Base-by-base conservation (phyloP, 108 stramenopile genomes). In the Pseudonitzschia multiseries region DNA sequence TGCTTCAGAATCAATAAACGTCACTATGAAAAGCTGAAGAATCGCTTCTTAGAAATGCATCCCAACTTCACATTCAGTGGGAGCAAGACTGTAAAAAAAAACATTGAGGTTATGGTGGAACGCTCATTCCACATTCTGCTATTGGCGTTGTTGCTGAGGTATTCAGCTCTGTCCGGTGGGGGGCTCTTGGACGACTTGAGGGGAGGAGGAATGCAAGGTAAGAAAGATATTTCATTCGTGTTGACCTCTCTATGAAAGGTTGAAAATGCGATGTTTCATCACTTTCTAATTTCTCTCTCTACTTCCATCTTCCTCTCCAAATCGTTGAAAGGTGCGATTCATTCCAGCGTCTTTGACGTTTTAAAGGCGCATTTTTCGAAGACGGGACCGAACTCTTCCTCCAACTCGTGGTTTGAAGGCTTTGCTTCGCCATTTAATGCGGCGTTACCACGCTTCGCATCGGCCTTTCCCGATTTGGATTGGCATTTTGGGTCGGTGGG, bases 171-270 rank as follows among this genome's bases (percentile, higher is more conserved):
- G 20, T 81, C 88, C 1, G 91, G 91, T 46, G 91, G 86, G 0
- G 87, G 89, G 42, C 84, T 84, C 15, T 59, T 89, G 13, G 73
- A 83, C 14, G 88, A 86, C 65, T 68, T 83, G 43, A 41, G 91
- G 43, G 91, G 91, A 48, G 91, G 91, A 6, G 91, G 91, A 17
- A 92, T 92, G 91, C 91, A 92, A 66, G 91, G 46, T 48, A 18
- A 14, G 46, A 48, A 48, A 48, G 46, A 48, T 14, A 48, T 48
- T 48, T 14, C 36, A 36, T 36, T 14, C 12, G 46, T 48, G 46
- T 18, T 48, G 46, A 3, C 46, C 46, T 48, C 12, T 2, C 9
- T 48, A 48, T 5, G 46, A 14, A 18, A 5, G 14, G 1, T 14
- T 48, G 18, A 48, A 48, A 48, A 18, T 18, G 4, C 36, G 4